Conservation (phyloP, 805 yeast species). For the Blastobotrys chiropterorum region DNA sequence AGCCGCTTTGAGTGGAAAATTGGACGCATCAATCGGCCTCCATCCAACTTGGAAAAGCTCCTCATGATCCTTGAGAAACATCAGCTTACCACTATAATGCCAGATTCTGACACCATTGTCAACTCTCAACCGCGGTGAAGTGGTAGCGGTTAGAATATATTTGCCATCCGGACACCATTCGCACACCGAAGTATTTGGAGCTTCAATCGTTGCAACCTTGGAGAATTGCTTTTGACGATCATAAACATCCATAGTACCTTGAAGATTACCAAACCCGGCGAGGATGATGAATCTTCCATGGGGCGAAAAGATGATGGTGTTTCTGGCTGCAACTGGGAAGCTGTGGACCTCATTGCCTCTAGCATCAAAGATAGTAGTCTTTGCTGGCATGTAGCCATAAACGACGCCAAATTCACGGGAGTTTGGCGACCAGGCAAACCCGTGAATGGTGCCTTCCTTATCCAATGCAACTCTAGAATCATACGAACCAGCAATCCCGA, state of each 20-base stretch:
- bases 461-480: conserved; percentile 83
- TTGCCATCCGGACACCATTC: conserved; percentile 98
- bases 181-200: conserved; percentile 92
- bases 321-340: conserved; percentile 80
- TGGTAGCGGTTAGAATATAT: conserved; percentile 88
- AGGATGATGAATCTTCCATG: conserved; percentile 86
- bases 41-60: conserved; percentile 80
- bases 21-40: conserved; percentile 58
- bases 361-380: conserved; percentile 88
- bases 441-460: conserved; percentile 96
- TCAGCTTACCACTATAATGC: conserved; percentile 82
- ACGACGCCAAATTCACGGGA: conserved; percentile 96
- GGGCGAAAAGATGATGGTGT: conserved; percentile 87
- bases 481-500: conserved; percentile 89
- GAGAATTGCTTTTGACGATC: conserved; percentile 84
- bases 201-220: conserved; percentile 77
- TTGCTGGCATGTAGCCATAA: conserved; percentile 96
- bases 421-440: conserved; percentile 94
- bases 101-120: conserved; percentile 93
- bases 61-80: conserved; percentile 69
- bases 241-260: conserved; percentile 91
- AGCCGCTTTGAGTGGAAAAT: conserved; percentile 48
- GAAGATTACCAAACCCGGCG: conserved; percentile 97
- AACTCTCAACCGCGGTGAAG: conserved; percentile 93
- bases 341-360: conserved; percentile 83